Evolutionary conservation across 1,284 basidiomycete genomes (phyloP), one percentile per base, ranked within the genome.

Genomic region (Xerocomus cyaneibrunnescens): DNA sequence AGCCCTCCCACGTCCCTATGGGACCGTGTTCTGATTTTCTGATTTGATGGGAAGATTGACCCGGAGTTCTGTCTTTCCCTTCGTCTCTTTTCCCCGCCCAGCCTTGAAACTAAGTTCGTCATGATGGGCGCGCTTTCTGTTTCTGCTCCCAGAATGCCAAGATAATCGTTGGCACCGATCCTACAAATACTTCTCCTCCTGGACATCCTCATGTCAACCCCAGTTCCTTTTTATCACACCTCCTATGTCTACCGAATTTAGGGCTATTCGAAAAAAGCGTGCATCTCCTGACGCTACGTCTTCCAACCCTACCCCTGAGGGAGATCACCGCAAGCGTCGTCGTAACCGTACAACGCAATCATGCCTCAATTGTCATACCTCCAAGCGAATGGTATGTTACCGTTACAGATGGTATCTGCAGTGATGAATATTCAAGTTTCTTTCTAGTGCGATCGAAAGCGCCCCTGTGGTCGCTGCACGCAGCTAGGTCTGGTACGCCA

Each of bases 341-440:
- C 75, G 84, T 44, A 85, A 86, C 63, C 74, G 84, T 30, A 84
- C 83, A 2, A 85, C 83, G 7, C 76, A 84, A 52, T 83, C 81
- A 55, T 86, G 84, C 58, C 71, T 86, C 16, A 83, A 84, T 39
- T 86, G 84, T 58, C 84, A 85, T 62, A 84, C 86, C 32, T 89
- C 89, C 34, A 92, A 92, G 65, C 79, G 89, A 52, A 92, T 90
- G 85, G 89, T 91, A 64, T 54, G 75, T 65, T 19, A n/a, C 23
- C 39, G 35, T 23, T 38, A 22, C 16, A 34, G 40, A 42, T 17
- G 44, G n/a, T 35, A 7, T 50, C 54, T 40, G n/a, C 36, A 25
- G 37, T 30, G 13, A 35, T 23, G 14, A 28, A 45, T 21, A 27
- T 35, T 30, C 13, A 3, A 30, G n/a, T n/a, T 48, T 12, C 7